These are phyloP conservation scores for Solanum megistacrolobum DNA, from an alignment of 257 asterid genomes.

Conservation along the genomic window DNA sequence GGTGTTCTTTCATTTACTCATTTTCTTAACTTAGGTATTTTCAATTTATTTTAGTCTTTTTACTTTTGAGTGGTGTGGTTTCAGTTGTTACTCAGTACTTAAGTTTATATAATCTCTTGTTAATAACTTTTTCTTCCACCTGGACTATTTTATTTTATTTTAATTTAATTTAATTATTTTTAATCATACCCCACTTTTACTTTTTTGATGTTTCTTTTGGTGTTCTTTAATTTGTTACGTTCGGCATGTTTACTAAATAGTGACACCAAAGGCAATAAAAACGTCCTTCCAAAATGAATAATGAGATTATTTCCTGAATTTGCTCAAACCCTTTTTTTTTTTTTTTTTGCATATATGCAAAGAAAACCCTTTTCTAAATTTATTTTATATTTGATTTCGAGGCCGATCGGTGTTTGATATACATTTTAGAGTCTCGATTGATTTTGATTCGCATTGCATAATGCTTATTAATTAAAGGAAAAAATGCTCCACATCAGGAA, in stretches of 20 bases:
- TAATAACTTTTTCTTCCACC: neutral
- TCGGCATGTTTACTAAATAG: neutral
- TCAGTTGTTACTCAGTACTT: neutral
- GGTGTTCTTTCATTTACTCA: neutral
- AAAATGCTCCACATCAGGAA: neutral
- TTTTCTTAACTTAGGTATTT: neutral
- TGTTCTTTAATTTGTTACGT: neutral
- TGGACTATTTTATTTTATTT: neutral
- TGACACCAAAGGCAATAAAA: neutral
- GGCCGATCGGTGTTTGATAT: neutral
- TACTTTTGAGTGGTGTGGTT: neutral
- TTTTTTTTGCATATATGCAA: neutral
- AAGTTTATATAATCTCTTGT: neutral
- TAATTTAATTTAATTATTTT: no score
- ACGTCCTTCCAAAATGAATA: neutral
- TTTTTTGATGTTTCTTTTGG: neutral
- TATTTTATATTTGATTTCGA: neutral
- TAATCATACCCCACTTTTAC: neutral
- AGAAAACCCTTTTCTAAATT: neutral
- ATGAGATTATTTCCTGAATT: neutral
- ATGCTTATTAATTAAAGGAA: neutral
- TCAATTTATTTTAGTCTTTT: no score
- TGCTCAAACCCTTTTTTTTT: neutral
- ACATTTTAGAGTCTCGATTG: neutral
- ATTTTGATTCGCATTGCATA: neutral